Conservation (phyloP, 78 protist species). For the Dictyostelium intermedium region DNA sequence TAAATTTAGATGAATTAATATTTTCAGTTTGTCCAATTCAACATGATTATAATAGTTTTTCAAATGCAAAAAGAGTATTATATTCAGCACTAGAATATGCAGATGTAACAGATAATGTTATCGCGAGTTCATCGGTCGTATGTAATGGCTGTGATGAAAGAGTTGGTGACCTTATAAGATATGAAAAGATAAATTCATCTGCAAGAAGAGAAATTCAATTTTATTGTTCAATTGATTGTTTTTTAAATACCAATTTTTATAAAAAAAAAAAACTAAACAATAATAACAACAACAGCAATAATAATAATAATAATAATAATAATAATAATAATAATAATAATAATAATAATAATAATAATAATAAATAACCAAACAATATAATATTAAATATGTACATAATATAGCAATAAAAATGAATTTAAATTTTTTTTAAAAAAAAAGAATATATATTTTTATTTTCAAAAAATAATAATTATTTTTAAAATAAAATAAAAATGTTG, state of each 20-base stretch:
- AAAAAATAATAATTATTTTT: no score
- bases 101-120: background rate
- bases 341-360: no score
- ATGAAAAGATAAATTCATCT: background rate
- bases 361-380: background rate
- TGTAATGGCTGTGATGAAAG: background rate
- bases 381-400: background rate
- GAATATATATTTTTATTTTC: background rate
- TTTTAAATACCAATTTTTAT: background rate
- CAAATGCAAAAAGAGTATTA: background rate
- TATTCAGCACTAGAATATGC: background rate
- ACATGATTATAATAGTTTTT: background rate
- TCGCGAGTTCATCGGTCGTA: background rate
- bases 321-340: no score
- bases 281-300: no score
- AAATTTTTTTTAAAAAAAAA: background rate
- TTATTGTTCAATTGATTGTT: background rate
- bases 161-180: background rate
- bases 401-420: background rate
- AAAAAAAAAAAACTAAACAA: background rate
- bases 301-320: no score
- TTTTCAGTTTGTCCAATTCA: background rate
- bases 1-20: background rate
- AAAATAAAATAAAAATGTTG: no score
- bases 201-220: background rate